phyloP scores from a whole-genome alignment of 1,139 yeast species.

The Tardiomyces depauwii region DNA sequence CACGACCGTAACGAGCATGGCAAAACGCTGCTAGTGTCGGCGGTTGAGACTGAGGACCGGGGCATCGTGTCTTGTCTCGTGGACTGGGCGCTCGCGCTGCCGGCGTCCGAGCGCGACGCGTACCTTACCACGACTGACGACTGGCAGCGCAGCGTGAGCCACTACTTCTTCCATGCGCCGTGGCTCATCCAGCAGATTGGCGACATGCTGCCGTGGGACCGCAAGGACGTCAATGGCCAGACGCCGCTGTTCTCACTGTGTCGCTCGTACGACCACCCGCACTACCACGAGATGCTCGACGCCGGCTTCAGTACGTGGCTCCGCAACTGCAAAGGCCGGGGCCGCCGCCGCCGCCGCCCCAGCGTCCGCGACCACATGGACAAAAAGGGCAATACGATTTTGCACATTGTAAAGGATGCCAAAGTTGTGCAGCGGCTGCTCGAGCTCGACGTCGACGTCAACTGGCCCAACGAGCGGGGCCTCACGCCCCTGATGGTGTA shows the following conservation, averaged over 20 bases:
- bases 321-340: constrained; percentile 1
- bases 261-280: constrained; percentile 69
- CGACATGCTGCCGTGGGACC: constrained; percentile 43
- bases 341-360: background rate
- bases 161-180: constrained; percentile 48
- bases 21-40: constrained; percentile 47
- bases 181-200: constrained; percentile 44
- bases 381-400: constrained; percentile 56
- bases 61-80: background rate
- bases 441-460: constrained; percentile 33
- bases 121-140: constrained; percentile 45
- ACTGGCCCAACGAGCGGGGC: constrained; percentile 47
- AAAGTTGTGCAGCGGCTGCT: constrained; percentile 31
- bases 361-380: constrained; percentile 54
- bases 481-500: constrained; percentile 63
- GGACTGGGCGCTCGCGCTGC: background rate
- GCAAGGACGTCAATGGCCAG: constrained; percentile 55
- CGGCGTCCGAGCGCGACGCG: constrained; percentile 19
- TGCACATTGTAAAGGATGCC: constrained; percentile 54
- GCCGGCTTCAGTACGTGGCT: constrained; percentile 34
- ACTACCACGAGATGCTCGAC: constrained; percentile 42
- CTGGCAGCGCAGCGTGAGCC: constrained; percentile 50
- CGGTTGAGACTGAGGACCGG: constrained; percentile 45
- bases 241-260: constrained; percentile 73
- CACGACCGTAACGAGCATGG: constrained; percentile 47